Evolutionary conservation across 2,329 filamentous ascomycete species (phyloP).

Genomic region (Trichophaea hybrida): DNA sequence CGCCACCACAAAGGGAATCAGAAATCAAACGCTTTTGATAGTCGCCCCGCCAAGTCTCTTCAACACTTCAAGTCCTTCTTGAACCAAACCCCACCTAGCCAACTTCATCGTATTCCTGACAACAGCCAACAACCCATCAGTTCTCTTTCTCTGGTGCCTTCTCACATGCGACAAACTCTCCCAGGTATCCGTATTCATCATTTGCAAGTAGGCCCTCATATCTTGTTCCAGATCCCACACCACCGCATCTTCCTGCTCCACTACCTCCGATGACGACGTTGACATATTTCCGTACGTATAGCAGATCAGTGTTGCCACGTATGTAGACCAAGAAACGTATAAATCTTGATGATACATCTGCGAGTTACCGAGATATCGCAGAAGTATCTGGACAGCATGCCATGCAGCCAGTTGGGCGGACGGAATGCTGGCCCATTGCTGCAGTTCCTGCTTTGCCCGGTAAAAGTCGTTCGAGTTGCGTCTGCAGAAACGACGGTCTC

Average conservation of each 20-base stretch:
- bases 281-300: constrained; percentile 20
- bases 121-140: constrained; percentile 15
- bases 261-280: constrained; percentile 5
- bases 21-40: not conserved
- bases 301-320: constrained; percentile 21
- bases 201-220: constrained; percentile 18
- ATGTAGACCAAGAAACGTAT: constrained; percentile 19
- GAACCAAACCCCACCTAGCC: constrained; percentile 18
- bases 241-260: constrained; percentile 9
- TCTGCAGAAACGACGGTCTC: constrained; percentile 16
- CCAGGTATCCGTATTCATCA: constrained; percentile 22
- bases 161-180: constrained; percentile 17
- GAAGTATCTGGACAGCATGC: constrained; percentile 22
- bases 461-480: constrained; percentile 18
- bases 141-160: constrained; percentile 10
- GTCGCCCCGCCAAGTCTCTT: not conserved
- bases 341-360: constrained; percentile 18
- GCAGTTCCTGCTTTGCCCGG: constrained; percentile 20
- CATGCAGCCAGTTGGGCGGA: constrained; percentile 20
- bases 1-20: too few species aligned
- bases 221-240: constrained; percentile 22
- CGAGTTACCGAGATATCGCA: constrained; percentile 12
- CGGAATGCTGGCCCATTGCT: constrained; percentile 16
- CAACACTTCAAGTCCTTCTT: constrained; percentile 14
- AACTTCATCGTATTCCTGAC: constrained; percentile 20